A percentile compares a stretch with the other conserved stretches of the same genome.
These are phyloP conservation scores for Aegilops tauschii DNA, from an alignment of 176 grass and related monocot genomes.

Conservation along the genomic window DNA sequence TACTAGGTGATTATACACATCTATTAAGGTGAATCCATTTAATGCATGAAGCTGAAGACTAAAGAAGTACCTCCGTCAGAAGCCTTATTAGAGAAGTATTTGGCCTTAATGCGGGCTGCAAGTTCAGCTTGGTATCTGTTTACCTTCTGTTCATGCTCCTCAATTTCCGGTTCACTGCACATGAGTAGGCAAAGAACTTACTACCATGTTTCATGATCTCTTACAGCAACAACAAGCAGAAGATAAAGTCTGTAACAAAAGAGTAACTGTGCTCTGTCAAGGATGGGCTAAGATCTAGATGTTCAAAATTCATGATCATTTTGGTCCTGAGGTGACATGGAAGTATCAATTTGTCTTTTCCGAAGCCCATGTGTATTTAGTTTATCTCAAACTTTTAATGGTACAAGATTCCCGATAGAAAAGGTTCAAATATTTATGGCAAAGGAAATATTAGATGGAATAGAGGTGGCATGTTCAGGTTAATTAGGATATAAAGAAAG, in stretches of 20 bases:
- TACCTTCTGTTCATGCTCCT: constrained; percentile 51
- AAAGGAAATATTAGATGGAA: background rate
- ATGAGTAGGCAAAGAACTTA: constrained; percentile 1
- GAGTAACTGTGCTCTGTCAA: constrained; percentile 17
- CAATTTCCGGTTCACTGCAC: constrained; percentile 40
- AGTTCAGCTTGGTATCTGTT: constrained; percentile 53
- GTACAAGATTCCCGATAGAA: background rate
- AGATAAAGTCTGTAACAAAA: constrained; percentile 15
- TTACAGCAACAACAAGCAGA: constrained; percentile 4
- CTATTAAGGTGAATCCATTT: background rate
- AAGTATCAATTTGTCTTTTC: background rate
- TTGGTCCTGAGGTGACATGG: background rate
- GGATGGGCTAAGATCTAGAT: constrained; percentile 11
- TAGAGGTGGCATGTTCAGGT: background rate
- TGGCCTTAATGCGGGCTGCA: constrained; percentile 56
- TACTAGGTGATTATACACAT: background rate
- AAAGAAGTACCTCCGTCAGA: constrained; percentile 53
- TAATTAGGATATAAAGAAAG: background rate
- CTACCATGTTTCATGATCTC: constrained; percentile 1
- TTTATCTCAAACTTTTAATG: constrained; percentile 11
- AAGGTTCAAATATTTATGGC: background rate
- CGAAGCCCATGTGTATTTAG: background rate
- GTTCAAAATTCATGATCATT: constrained; percentile 11
- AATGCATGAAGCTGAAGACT: background rate
- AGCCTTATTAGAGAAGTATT: constrained; percentile 70